A percentile compares a stretch with the other conserved stretches of the same genome.
phyloP scores from a whole-genome alignment of 108 stramenopile species.

The Chaetoceros tenuissimus region DNA sequence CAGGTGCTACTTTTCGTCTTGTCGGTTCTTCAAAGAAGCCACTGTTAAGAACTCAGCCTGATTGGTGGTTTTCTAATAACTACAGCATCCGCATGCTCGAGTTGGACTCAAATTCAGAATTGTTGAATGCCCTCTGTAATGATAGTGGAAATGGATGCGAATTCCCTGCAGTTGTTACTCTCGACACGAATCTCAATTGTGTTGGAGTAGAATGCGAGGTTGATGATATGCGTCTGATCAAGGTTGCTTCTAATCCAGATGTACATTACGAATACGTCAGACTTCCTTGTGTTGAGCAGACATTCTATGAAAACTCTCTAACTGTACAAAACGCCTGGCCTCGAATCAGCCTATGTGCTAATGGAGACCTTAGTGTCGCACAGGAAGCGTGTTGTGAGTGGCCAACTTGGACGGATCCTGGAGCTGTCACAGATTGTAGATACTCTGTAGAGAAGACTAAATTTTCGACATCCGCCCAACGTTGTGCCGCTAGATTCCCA shows the following conservation, averaged over 20 bases:
- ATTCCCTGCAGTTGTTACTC: constrained; percentile 21
- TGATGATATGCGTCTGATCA: constrained; percentile 41
- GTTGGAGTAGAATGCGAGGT: constrained; percentile 42
- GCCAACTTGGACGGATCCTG: too few species aligned
- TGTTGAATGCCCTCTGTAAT: constrained; percentile 34
- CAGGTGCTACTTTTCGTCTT: background rate
- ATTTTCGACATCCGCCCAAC: too few species aligned
- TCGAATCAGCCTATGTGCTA: too few species aligned
- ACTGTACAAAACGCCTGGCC: too few species aligned
- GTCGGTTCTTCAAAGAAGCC: background rate
- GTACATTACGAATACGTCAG: constrained; percentile 56
- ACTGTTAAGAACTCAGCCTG: background rate
- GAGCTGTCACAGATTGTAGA: too few species aligned
- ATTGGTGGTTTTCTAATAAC: background rate
- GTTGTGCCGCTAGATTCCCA: too few species aligned
- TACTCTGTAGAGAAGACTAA: too few species aligned
- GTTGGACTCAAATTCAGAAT: constrained; percentile 13
- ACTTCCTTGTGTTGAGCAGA: constrained; percentile 48
- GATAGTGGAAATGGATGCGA: constrained; percentile 19
- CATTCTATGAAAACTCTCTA: constrained; percentile 41
- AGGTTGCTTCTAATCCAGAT: constrained; percentile 32
- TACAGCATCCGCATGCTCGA: constrained; percentile 17
- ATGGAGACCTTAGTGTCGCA: constrained; percentile 8
- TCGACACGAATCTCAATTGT: constrained; percentile 33
- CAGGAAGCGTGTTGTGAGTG: constrained; percentile 5